phyloP scores from a whole-genome alignment of 2,329 filamentous ascomycete species.

The Cercospora zeae-maydis region DNA sequence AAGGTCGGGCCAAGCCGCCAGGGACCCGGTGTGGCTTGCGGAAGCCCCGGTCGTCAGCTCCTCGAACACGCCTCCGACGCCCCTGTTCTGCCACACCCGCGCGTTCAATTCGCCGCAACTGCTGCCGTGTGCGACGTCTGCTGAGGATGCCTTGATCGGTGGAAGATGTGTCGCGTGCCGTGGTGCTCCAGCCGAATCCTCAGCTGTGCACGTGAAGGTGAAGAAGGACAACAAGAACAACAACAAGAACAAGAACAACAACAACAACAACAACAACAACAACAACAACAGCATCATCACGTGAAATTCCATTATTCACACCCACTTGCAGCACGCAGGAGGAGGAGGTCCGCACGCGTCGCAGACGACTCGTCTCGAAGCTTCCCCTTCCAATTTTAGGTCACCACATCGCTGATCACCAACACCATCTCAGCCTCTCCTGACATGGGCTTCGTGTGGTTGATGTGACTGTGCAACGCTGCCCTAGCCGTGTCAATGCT shows the following conservation, averaged over 20 bases:
- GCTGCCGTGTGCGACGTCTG: background rate
- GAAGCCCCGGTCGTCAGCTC: background rate
- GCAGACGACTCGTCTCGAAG: conserved; percentile 8
- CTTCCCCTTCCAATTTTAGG: conserved; percentile 8
- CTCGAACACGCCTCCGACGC: background rate
- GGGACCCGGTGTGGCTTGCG: background rate
- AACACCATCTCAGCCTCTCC: background rate
- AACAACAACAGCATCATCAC: background rate
- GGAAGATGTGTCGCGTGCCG: background rate
- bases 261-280: no score
- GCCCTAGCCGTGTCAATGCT: background rate
- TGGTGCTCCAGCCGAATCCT: background rate
- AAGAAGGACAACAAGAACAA: no score
- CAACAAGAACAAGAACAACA: no score
- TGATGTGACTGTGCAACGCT: background rate
- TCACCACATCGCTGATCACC: background rate
- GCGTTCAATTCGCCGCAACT: background rate
- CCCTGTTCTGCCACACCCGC: background rate
- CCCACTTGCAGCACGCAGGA: background rate
- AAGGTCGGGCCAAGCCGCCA: background rate
- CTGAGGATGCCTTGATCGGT: background rate
- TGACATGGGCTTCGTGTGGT: background rate
- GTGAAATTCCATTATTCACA: background rate
- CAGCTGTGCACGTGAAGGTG: background rate
- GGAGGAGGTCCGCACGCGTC: no score